Evolutionary conservation across 2,329 filamentous ascomycete species (phyloP), one percentile per base, ranked within the genome.

Genomic region (Bipolaris gigantea): DNA sequence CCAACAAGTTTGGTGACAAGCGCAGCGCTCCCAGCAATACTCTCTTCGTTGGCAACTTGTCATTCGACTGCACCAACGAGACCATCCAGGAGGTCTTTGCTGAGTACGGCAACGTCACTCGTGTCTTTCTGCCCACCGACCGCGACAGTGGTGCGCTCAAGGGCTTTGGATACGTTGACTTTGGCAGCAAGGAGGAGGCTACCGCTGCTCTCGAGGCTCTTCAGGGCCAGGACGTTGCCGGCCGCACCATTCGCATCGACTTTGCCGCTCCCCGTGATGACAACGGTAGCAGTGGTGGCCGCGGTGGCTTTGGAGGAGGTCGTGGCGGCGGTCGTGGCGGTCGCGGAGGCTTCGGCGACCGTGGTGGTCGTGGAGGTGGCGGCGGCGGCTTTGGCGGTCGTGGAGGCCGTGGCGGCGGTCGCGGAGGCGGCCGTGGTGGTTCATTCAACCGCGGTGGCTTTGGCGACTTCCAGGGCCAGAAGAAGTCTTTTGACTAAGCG

Each of bases 131-230:
- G 58, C 92, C 92, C 47, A 96, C 92, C 55, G 90, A 97, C 75
- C 85, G 86, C 74, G 91, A 96, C 57, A 86, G 86, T 59, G 92
- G 91, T 62, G 85, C 86, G 66, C 87, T 88, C 73, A 96, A 96
- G 87, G 92, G 92, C 53, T 96, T 95, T 76, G 92, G 90, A 50
- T 97, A 97, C 74, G 88, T 96, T 60, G 87, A 88, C 71, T 96
- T 93, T 81, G 79, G 80, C 65, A 89, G 88, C 16, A 75, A 94
- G 58, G 91, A 96, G 25, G 92, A 96, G 68, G 90, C 92, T 68
- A 89, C 88, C 78, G 78, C 80, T 66, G 92, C 87, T 21, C 85
- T 90, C 65, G 81, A 88, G 66, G 79, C 81, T 53, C 82, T 90
- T 73, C 87, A 89, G 65, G 90, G 90, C 61, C 80, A 81, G 51